These are phyloP conservation scores for Penicillium taxi DNA, from an alignment of 495 filamentous ascomycete genomes.

Conservation along the genomic window DNA sequence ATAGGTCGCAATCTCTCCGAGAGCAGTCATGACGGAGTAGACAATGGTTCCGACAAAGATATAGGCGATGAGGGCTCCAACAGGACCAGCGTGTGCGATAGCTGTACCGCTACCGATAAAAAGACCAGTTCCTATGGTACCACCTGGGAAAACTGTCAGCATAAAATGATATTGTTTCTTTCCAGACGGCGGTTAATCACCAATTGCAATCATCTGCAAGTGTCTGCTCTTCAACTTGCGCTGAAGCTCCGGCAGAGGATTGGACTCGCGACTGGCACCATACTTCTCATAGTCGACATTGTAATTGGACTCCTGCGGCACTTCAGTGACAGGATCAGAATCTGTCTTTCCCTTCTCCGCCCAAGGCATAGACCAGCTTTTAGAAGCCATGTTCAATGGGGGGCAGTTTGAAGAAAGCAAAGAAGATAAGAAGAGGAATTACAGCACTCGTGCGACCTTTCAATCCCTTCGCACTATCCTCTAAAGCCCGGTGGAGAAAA, in stretches of 20 bases:
- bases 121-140: slow-evolving; percentile 72
- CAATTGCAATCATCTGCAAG: slow-evolving; percentile 68
- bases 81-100: slow-evolving; percentile 56
- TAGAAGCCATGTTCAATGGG: slow-evolving; percentile 19
- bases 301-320: slow-evolving; percentile 12
- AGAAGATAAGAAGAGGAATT: background rate
- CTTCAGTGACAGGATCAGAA: slow-evolving; percentile 22
- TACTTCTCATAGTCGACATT: slow-evolving; percentile 39
- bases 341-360: slow-evolving; percentile 27
- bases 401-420: background rate
- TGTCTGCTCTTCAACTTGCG: slow-evolving; percentile 63
- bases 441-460: background rate
- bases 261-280: slow-evolving; percentile 33
- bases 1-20: slow-evolving; percentile 70
- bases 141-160: slow-evolving; percentile 52
- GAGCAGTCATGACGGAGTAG: slow-evolving; percentile 48
- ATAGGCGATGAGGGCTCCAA: slow-evolving; percentile 64
- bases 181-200: slow-evolving; percentile 41
- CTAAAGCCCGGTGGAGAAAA: slow-evolving; percentile 25
- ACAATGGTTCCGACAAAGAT: slow-evolving; percentile 54
- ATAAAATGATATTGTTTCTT: slow-evolving; percentile 13
- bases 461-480: background rate
- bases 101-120: slow-evolving; percentile 70
- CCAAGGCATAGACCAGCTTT: slow-evolving; percentile 9
- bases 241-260: slow-evolving; percentile 40